phyloP scores from a whole-genome alignment of 306 rosid species.

The Rosa rugosa region DNA sequence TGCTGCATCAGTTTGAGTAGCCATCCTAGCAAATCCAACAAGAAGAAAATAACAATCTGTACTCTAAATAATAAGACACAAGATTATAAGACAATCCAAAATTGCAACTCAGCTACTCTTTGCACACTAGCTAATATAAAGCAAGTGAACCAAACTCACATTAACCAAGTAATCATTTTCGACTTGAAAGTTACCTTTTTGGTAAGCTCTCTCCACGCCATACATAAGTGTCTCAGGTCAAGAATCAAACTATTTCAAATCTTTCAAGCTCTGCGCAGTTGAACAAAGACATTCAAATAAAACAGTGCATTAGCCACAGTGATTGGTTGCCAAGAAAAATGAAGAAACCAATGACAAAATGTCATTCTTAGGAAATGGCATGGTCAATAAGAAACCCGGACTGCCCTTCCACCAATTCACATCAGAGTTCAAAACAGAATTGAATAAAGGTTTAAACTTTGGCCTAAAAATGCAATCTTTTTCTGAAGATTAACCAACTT shows the following conservation, averaged over 20 bases:
- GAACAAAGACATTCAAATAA: conserved; percentile 4
- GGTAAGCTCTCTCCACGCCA: conserved; percentile 82
- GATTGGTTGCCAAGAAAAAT: background rate
- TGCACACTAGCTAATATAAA: background rate
- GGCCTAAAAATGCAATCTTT: background rate
- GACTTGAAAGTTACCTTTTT: conserved; percentile 43
- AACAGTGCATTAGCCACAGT: conserved; percentile 7
- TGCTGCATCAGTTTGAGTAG: background rate
- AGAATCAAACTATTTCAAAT: background rate
- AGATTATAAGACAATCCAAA: background rate
- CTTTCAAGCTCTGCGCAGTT: conserved; percentile 36
- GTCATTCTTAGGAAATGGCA: background rate
- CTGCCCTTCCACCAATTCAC: conserved; percentile 5
- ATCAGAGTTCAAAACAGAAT: background rate
- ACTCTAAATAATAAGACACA: background rate
- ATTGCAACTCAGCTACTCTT: background rate
- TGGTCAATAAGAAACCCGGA: background rate
- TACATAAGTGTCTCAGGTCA: conserved; percentile 47
- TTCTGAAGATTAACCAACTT: background rate
- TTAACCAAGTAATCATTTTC: background rate
- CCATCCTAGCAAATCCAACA: background rate
- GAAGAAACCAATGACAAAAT: background rate
- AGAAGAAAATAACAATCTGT: background rate
- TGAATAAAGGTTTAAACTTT: background rate
- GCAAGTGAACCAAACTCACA: background rate